A percentile compares a stretch with the other conserved stretches of the same genome.
Evolutionary conservation across 2,329 filamentous ascomycete genomes (phyloP).

Genomic region (Pezizomycotina sp.): DNA sequence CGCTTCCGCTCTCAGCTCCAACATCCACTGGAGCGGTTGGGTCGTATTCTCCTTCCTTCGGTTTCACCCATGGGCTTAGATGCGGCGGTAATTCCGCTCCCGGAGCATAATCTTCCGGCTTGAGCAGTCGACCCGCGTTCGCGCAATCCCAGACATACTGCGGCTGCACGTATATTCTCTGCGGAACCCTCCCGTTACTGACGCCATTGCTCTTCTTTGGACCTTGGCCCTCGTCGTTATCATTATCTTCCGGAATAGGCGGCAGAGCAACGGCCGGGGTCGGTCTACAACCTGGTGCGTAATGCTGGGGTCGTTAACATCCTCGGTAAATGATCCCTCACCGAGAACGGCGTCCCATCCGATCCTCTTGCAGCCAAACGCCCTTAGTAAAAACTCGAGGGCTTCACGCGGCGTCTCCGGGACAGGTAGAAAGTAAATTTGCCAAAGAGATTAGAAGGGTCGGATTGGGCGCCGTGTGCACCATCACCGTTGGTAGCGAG

Average conservation of each 20-base stretch:
- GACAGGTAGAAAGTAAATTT: conserved; percentile 85
- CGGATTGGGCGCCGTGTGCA: too few relatives aligned
- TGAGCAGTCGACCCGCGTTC: conserved; percentile 78
- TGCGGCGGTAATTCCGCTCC: conserved; percentile 83
- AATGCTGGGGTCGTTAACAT: conserved; percentile 74
- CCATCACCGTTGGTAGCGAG: too few relatives aligned
- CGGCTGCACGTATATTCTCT: conserved; percentile 81
- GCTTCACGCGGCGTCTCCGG: conserved; percentile 82
- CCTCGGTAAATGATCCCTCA: conserved; percentile 77
- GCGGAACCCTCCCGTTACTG: conserved; percentile 60
- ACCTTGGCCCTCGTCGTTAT: conserved; percentile 35
- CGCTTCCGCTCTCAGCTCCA: conserved; percentile 72
- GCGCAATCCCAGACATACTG: conserved; percentile 98
- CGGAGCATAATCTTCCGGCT: conserved; percentile 74
- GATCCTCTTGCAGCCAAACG: conserved; percentile 89
- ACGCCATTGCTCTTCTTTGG: conserved; percentile 32
- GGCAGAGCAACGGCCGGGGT: conserved; percentile 46
- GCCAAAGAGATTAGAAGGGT: conserved; percentile 62
- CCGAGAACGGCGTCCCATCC: conserved; percentile 88
- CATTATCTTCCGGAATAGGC: conserved; percentile 31
- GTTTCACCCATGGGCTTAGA: conserved; percentile 87
- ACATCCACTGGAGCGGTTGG: conserved; percentile 71
- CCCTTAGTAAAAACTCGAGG: conserved; percentile 78
- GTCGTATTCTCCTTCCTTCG: conserved; percentile 74
- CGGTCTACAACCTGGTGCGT: conserved; percentile 95